Evolutionary conservation across 2,329 filamentous ascomycete species (phyloP), one percentile per base, ranked within the genome.

Genomic region (Gyromitra esculenta): DNA sequence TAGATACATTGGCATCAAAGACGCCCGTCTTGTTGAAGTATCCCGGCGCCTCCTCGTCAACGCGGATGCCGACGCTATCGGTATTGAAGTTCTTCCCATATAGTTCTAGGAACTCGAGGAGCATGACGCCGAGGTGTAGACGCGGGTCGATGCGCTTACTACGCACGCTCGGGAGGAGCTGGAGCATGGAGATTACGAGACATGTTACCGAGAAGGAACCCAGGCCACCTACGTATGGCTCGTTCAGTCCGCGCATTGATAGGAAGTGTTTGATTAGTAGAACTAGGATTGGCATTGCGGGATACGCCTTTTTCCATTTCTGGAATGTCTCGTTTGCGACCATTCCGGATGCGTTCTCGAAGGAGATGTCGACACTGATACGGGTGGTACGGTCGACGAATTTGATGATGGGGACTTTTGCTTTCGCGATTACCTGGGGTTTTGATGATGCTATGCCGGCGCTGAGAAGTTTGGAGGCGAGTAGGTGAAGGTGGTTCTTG

Each of bases 201-300:
- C 96, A 99, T 72, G 95, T 97, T 79, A 97, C 91, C 0, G 94
- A 93, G 82, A 97, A 98, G 1, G 96, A 96, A 69, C 96, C 96
- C 67, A 99, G 89, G 1, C 96, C 96, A 72, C 96, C 96, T 77
- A 90, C 92, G 52, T 92, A 91, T 2, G 97, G 94, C 83, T 99
- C 96, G 80, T 97, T 97, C 67, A 97, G 86, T 0, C 91, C 92
- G 77, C 94, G 90, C 89, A 99, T 96, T 48, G 92, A 87, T 35
- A 99, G 86, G 76, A 96, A 94, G 80, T 99, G 96, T 85, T 99
- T 99, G 84, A 99, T 88, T 35, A 98, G 83, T 0, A 93, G 91
- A 48, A 97, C 93, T 31, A 99, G 85, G 52, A 92, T 89, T 0
- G 93, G 92, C 92, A 98, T 94, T 7, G 90, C 89, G 0, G 95